Evolutionary conservation across 805 yeast genomes (phyloP), one percentile per base, ranked within the genome.

Genomic region (Clavispora vitiphila): DNA sequence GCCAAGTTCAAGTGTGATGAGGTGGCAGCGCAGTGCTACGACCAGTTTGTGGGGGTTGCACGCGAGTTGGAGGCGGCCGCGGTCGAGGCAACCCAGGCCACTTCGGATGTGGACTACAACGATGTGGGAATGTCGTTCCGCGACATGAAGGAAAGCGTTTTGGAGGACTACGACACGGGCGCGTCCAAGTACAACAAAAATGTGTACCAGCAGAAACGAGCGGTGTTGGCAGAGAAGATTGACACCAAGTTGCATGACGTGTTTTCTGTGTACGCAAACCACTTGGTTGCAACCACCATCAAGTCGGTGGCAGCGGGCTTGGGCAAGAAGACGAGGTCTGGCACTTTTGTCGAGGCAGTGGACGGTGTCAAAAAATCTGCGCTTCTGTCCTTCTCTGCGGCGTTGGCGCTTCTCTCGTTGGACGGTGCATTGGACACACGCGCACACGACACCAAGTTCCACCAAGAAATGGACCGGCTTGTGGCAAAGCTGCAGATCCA

Each of bases 1-100:
- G 96, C 99, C 7, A 78, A 93, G 54, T 91, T 88, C 65, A 81
- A 96, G 56, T 91, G 98, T 61, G 96, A 89, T 56, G 98, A 93
- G 62, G 86, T 93, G 37, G 74, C 83, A 18, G 65, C 71, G 34
- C 45, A 42, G 16, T 60, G 64, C 22, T 64, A 46, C 34, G 60
- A 54, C 8, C 67, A 64, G 9, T 69, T 67, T 42, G 40, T 52
- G 15, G 35, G 18, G 10, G 55, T 51, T 19, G 59, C 49, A 35
- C 39, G 49, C 4, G 56, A 45, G 10, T 23, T 35, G 12, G 43
- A 44, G 23, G 36, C 29, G 5, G 47, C 44, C 8, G 43, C 52
- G 1, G 41, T 16, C 9, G 39, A 40, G 4, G 39, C 35, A 9
- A 11, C 26, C 24, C 14, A 20, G 30, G 8, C 35, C 38, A 3